Base-by-base conservation (phyloP, 2,329 filamentous ascomycete genomes). In the Xylaria sp. region DNA sequence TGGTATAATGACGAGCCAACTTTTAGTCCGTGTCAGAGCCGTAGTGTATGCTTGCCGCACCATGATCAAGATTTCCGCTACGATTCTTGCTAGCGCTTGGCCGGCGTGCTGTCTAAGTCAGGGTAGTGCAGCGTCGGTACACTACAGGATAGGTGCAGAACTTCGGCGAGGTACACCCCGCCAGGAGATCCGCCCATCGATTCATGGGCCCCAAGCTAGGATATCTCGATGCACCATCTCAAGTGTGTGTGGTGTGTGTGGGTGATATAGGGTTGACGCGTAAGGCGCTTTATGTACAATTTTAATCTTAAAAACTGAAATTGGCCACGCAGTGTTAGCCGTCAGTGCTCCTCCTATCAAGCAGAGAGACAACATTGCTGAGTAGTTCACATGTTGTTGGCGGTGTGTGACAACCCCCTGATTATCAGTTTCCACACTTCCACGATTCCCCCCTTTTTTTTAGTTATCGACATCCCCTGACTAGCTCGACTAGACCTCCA, bases 241-340 rank as follows among this genome's bases (percentile, higher is more conserved):
- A 24, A 51, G 53, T 36, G 34, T 42, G 11, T 42, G 39, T 4
- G 11, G 11, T 14, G 39, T 42, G 36, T 42, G 60, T 21, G 53
- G 54, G 51, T 64, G 67, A 50, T 39, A 61, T 32, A 36, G 61
- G 21, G 61, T 69, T 69, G 68, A 70, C 68, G 68, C 68, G 68
- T 68, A 64, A 59, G 39, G 24, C 34, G 54, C 56, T 48, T 50
- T 39, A 45, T 36, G 42, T 63, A 45, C 39, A 68, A 48, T 60
- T 27, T 65, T 69, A 70, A 70, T 70, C 39, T 70, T 68, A 69
- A 69, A 56, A 59, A 60, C 34, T 65, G 21, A 65, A 64, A 69
- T 67, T 70, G 63, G 19, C 42, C 60, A 3, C 55, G 45, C 60
- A 54, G 34, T 59, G 45, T 48, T n/a, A 51, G 54, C 47, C 57